These are phyloP conservation scores for Nemania diffusa DNA, from an alignment of 2,329 filamentous ascomycete species.

Conservation along the genomic window DNA sequence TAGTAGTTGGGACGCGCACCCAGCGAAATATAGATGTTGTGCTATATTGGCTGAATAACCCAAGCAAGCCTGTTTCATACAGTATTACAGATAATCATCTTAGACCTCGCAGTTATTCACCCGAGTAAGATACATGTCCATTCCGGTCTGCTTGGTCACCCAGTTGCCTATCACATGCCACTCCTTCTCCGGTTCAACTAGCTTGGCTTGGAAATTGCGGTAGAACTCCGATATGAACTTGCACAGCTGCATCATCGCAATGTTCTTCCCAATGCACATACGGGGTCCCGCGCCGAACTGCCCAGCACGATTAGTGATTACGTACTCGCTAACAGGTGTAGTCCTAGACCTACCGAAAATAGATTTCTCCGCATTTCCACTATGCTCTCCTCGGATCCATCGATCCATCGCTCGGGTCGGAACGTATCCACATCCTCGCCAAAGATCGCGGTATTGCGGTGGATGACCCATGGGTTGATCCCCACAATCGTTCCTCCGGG, in stretches of 20 bases:
- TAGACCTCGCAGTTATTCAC: not conserved
- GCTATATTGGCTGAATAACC: too few species aligned
- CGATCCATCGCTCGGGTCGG: slow-evolving; percentile 16
- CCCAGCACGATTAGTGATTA: not conserved
- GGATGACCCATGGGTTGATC: slow-evolving; percentile 15
- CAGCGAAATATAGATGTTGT: too few species aligned
- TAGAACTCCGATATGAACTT: slow-evolving; percentile 18
- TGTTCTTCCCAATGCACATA: slow-evolving; percentile 22
- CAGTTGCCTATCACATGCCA: slow-evolving; percentile 16
- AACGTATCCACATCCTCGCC: slow-evolving; percentile 15
- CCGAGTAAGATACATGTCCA: not conserved
- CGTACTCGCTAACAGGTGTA: not conserved
- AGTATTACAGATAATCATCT: not conserved
- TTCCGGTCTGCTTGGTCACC: slow-evolving; percentile 7
- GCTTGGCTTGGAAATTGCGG: not conserved
- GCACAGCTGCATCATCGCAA: slow-evolving; percentile 12
- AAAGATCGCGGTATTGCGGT: slow-evolving; percentile 7
- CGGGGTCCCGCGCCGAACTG: slow-evolving; percentile 23
- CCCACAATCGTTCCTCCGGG: slow-evolving; percentile 16
- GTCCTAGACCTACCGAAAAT: not conserved
- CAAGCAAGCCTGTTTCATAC: not conserved
- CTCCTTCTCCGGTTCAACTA: slow-evolving; percentile 6
- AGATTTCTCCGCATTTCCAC: not conserved
- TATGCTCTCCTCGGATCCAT: not conserved
- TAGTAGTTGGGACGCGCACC: not conserved